These are phyloP conservation scores for Coemansia brasiliensis DNA, from an alignment of 192 early-diverging fungal genomes.

Conservation along the genomic window DNA sequence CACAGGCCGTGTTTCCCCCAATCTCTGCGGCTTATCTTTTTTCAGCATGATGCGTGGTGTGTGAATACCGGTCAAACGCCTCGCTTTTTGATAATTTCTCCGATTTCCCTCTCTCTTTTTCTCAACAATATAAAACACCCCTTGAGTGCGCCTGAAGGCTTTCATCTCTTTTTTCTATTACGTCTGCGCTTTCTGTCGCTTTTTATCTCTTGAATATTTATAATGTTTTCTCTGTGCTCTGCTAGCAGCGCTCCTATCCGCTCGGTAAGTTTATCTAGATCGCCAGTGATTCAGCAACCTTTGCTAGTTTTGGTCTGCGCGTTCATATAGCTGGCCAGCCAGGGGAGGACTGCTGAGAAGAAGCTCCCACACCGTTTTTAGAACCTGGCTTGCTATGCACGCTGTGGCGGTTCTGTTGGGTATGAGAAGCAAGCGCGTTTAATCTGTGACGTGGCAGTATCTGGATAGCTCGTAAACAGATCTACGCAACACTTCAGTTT, in stretches of 20 bases:
- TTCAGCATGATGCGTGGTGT: no score
- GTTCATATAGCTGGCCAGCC: neutral
- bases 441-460: conserved; percentile 43
- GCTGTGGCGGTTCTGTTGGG: conserved; percentile 1
- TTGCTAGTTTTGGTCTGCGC: neutral
- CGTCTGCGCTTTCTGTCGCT: conserved; percentile 10
- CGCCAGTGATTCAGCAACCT: no score
- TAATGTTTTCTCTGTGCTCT: conserved; percentile 55
- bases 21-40: conserved; percentile 12
- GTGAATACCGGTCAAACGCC: conserved; percentile 3
- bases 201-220: conserved; percentile 4
- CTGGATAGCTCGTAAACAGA: conserved; percentile 15
- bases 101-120: neutral
- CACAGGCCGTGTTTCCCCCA: neutral
- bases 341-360: no score
- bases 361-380: neutral
- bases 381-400: neutral
- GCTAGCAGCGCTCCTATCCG: conserved; percentile 40
- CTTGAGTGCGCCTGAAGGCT: neutral
- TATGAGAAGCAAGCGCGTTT: neutral
- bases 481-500: neutral
- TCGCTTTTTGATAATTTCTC: conserved; percentile 5
- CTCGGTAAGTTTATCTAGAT: conserved; percentile 39
- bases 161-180: neutral
- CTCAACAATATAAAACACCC: conserved; percentile 4